Conservation (phyloP, 2,329 filamentous ascomycete species). For the Exophiala dermatitidis region DNA sequence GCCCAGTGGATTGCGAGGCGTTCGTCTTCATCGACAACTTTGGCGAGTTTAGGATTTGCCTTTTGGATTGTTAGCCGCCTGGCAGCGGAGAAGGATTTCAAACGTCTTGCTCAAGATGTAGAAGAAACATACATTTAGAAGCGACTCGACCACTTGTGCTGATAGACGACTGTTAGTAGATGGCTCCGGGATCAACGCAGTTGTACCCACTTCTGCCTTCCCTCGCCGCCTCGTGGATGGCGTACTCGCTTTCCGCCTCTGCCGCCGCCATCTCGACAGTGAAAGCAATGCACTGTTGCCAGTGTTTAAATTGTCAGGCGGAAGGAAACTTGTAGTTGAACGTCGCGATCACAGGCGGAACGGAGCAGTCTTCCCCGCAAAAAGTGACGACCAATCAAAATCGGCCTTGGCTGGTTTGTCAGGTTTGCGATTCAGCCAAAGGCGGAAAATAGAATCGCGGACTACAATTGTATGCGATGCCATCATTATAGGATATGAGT, state of each 20-base stretch:
- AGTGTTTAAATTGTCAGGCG: too few species aligned
- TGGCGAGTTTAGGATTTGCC: constrained; percentile 67
- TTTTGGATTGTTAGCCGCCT: background rate
- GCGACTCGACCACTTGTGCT: constrained; percentile 11
- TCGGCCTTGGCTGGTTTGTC: background rate
- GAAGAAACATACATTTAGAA: background rate
- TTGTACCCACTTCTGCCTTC: constrained; percentile 66
- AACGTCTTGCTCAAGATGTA: background rate
- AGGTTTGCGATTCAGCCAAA: background rate
- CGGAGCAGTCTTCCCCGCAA: background rate
- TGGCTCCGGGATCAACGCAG: background rate
- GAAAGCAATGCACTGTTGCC: background rate
- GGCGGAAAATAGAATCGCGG: too few species aligned
- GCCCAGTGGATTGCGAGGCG: constrained; percentile 94
- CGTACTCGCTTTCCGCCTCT: constrained; percentile 54
- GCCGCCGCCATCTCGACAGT: background rate
- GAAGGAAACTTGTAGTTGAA: background rate
- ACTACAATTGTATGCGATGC: too few species aligned
- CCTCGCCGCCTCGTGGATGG: constrained; percentile 78
- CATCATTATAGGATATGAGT: too few species aligned
- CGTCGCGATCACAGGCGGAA: background rate
- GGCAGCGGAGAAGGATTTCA: background rate
- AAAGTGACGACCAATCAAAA: background rate
- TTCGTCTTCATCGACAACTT: constrained; percentile 71
- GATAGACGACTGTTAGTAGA: constrained; percentile 4